Evolutionary conservation across 768 basidiomycete genomes (phyloP), one percentile per base, ranked within the genome.

Genomic region (Amanita jacksonii): DNA sequence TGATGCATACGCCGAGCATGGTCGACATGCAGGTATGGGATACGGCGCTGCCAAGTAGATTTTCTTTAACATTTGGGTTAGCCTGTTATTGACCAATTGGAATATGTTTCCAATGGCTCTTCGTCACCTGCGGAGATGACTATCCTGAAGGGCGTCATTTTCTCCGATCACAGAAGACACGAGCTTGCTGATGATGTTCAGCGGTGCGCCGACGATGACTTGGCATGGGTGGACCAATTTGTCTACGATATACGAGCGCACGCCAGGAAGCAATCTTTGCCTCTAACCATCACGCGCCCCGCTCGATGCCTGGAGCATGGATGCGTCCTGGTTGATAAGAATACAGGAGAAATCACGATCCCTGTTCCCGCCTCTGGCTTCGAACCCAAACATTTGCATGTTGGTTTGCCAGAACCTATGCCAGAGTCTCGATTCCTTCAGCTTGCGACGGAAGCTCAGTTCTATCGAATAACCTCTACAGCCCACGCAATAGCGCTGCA

Each of bases 101-200:
- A 38, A 25, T 45, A 45, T 33, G 44, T 45, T 23, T 37, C 44
- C 10, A 23, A 45, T 15, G 35, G 35, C 7, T 3, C 44, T n/a
- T 38, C 37, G n/a, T 20, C 31, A 8, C 19, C n/a, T 22, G 44
- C 30, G 18, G 44, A 45, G 24, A 15, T 45, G 18, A 20, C 38
- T 28, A 20, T 45, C 20, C 35, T 45, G 25, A 45, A 36, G 36
- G 61, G 66, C 12, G 58, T 48, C 4, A 51, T 52, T 13, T 56
- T 66, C 9, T 44, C 32, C 27, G 47, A 54, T 34, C 53, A 54
- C 5, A 68, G 64, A 32, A 45, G 32, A 36, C 36, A 31, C 36
- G 44, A 45, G 9, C 49, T 68, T 60, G 63, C 67, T 65, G 50
- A 41, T 59, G 2, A 39, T 39, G 22, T 48, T 64, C 24, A 59